Evolutionary conservation across 768 basidiomycete genomes (phyloP).

Genomic region (Boletus pseudopeckii): DNA sequence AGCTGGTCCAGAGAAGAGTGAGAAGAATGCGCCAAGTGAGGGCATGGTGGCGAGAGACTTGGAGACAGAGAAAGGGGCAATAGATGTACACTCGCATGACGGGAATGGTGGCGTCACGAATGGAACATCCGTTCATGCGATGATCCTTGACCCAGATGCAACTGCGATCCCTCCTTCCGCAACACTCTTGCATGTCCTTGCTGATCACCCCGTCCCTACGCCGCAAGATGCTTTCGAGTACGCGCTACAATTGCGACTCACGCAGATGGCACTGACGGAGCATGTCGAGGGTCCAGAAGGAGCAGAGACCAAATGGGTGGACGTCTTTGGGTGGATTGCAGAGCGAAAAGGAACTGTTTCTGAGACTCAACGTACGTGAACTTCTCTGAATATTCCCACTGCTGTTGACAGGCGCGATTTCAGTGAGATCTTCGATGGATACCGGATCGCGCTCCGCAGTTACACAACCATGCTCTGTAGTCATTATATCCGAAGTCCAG

Average conservation of each 20-base stretch:
- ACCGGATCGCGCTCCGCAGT: constrained; percentile 27
- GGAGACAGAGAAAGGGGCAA: constrained; percentile 11
- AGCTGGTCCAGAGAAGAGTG: constrained; percentile 6
- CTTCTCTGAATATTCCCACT: not conserved
- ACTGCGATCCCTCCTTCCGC: constrained; percentile 38
- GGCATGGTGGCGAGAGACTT: constrained; percentile 2
- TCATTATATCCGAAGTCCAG: constrained; percentile 11
- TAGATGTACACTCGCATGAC: not conserved
- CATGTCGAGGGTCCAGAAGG: constrained; percentile 81
- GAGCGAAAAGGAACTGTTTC: constrained; percentile 43
- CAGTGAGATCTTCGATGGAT: constrained; percentile 32
- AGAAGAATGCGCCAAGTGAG: constrained; percentile 1
- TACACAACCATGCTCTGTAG: constrained; percentile 18
- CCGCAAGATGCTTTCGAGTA: constrained; percentile 66
- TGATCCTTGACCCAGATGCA: constrained; percentile 31
- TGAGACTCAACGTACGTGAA: constrained; percentile 26
- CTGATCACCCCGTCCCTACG: constrained; percentile 49
- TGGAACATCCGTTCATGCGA: constrained; percentile 12
- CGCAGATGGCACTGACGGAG: constrained; percentile 78
- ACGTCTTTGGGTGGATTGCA: constrained; percentile 84
- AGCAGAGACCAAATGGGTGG: constrained; percentile 77
- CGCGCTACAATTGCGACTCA: constrained; percentile 82
- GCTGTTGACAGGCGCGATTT: not conserved
- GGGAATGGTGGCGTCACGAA: not conserved
- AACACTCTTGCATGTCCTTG: constrained; percentile 42